A percentile compares a stretch with the other conserved stretches of the same genome.
phyloP scores from a whole-genome alignment of 2,329 filamentous ascomycete species.

The Alternaria postmessia region DNA sequence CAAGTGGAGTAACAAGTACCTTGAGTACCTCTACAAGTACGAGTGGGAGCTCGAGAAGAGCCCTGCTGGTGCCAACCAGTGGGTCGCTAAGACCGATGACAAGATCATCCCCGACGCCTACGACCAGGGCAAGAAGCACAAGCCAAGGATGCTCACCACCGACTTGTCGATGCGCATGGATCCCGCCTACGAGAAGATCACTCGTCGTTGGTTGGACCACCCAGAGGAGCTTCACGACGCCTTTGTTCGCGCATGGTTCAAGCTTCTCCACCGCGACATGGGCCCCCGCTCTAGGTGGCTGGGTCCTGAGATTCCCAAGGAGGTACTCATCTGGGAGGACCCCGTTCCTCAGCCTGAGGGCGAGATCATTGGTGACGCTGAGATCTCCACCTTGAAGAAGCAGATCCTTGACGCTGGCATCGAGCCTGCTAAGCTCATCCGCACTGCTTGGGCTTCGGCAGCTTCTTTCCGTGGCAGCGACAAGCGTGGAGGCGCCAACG shows the following conservation, averaged over 20 bases:
- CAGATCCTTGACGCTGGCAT: slow-evolving; percentile 71
- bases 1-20: slow-evolving; percentile 78
- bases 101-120: slow-evolving; percentile 75
- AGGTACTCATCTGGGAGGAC: slow-evolving; percentile 78
- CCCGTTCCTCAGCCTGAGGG: slow-evolving; percentile 69
- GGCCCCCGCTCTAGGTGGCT: slow-evolving; percentile 75
- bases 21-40: slow-evolving; percentile 79
- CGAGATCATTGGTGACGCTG: slow-evolving; percentile 67
- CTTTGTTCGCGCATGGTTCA: slow-evolving; percentile 81
- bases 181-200: slow-evolving; percentile 77
- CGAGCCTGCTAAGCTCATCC: slow-evolving; percentile 67
- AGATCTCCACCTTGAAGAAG: slow-evolving; percentile 72
- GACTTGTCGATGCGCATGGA: slow-evolving; percentile 78
- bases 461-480: slow-evolving; percentile 64
- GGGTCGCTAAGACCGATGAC: slow-evolving; percentile 74
- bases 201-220: slow-evolving; percentile 72
- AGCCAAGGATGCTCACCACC: slow-evolving; percentile 78
- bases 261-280: slow-evolving; percentile 82
- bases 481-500: slow-evolving; percentile 85
- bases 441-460: slow-evolving; percentile 51
- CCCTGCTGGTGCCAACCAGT: slow-evolving; percentile 79
- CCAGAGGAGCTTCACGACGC: slow-evolving; percentile 73
- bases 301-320: slow-evolving; percentile 75
- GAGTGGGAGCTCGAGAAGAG: slow-evolving; percentile 81
- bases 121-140: slow-evolving; percentile 74